Conservation (phyloP, 441 rosid species). For the Syzygium malaccense region DNA sequence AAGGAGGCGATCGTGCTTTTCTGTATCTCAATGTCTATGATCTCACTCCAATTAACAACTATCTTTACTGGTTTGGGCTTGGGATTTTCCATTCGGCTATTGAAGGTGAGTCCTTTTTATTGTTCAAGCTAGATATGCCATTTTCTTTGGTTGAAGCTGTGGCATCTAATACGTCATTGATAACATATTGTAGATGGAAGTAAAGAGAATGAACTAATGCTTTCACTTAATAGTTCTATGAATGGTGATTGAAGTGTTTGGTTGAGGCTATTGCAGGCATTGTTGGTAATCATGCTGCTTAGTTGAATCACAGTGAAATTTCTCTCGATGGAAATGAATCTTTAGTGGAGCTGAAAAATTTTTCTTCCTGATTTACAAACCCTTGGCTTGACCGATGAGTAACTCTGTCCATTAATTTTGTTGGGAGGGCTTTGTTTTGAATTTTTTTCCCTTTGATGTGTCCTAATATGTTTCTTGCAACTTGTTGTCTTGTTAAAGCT, state of each 20-base stretch:
- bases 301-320: neutral
- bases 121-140: neutral
- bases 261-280: neutral
- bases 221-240: neutral
- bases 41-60: slow-evolving; percentile 85
- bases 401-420: neutral
- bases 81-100: slow-evolving; percentile 95
- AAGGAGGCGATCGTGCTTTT: slow-evolving; percentile 14
- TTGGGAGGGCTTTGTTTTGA: neutral
- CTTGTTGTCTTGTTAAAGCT: neutral
- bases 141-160: neutral
- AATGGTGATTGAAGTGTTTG: neutral
- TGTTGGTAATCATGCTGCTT: neutral
- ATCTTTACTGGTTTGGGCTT: slow-evolving; percentile 87
- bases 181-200: neutral
- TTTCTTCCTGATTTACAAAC: neutral
- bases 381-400: neutral
- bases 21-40: slow-evolving; percentile 92
- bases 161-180: neutral
- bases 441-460: neutral
- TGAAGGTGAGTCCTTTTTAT: slow-evolving; percentile 40
- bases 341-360: neutral
- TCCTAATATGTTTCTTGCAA: neutral
- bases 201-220: neutral
- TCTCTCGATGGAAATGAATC: neutral